Base-by-base conservation (phyloP, 257 asterid genomes). In the Coffea canephora region DNA sequence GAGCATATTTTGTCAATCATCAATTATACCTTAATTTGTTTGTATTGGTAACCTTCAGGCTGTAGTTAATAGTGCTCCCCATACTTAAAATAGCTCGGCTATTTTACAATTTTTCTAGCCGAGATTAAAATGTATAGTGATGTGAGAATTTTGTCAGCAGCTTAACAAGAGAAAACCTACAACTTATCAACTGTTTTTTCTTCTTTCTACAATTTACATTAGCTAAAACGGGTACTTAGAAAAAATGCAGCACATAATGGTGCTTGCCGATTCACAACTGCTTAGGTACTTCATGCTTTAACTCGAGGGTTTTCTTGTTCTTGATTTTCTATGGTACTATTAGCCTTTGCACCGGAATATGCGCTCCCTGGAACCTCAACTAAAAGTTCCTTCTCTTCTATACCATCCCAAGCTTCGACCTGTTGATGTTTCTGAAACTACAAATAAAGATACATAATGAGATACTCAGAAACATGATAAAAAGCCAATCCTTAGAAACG, bases 331-430 rank as follows among this genome's bases (percentile, higher is more conserved):
- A 41, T 39, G 66, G 31, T 57, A 69, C 19, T 78, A 77, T 62
- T 62, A 65, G 77, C n/a, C 78, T 80, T 84, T 48, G 84, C 73
- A 78, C 71, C 84, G 75, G 97, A 93, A 89, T 95, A 95, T 50
- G 97, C 93, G 85, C 99, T 95, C 65, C 99, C 99, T 12, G 99
- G 97, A 82, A 95, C 89, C 71, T 93, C 89, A 77, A 95, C 84
- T n/a, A 93, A 82, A 27, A 95, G 91, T 77, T 91, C 93, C 75
- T 84, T 85, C 65, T 84, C 91, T 57, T 75, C 91, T 69, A 69
- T 80, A 21, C 82, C 81, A 45, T 65, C 84, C 69, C 70, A 83
- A 70, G 79, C 71, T 55, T 77, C 79, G 48, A 75, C 61, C 49
- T 67, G 78, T 45, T 71, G 75, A 72, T 70, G 76, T 49, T 71